These are phyloP conservation scores for Cutaneotrichosporon spelunceum DNA, from an alignment of 1,284 basidiomycete genomes.

Conservation along the genomic window DNA sequence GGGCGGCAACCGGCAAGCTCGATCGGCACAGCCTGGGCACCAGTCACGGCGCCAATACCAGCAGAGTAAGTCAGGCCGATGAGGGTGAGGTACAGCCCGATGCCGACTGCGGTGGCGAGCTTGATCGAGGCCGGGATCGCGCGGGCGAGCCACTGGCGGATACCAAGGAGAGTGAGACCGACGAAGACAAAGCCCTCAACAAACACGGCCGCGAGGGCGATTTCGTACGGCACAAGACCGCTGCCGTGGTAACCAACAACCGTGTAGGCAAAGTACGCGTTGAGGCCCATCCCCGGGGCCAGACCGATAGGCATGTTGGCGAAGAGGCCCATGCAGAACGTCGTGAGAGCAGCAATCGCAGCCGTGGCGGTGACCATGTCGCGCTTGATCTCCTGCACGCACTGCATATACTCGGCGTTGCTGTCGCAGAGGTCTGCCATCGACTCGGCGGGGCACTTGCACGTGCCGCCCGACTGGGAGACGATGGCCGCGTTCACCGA, in stretches of 20 bases:
- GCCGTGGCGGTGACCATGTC: conserved; percentile 65
- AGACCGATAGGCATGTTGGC: conserved; percentile 49
- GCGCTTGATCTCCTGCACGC: conserved; percentile 63
- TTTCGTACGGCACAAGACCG: conserved; percentile 70
- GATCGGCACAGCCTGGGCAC: conserved; percentile 67
- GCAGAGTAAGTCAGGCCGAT: conserved; percentile 57
- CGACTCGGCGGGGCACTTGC: conserved; percentile 60
- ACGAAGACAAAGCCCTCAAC: conserved; percentile 86
- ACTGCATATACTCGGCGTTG: conserved; percentile 64
- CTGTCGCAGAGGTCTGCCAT: conserved; percentile 51
- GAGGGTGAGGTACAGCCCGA: conserved; percentile 66
- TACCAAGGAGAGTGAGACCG: conserved; percentile 72
- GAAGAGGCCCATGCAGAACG: conserved; percentile 50
- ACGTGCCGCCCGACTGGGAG: conserved; percentile 72
- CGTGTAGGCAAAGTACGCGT: conserved; percentile 87
- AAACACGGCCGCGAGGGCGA: conserved; percentile 84
- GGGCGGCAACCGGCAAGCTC: conserved; percentile 73
- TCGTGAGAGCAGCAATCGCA: conserved; percentile 69
- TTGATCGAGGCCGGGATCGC: conserved; percentile 84
- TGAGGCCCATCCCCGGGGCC: conserved; percentile 69
- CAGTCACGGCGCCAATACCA: conserved; percentile 75
- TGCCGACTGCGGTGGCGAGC: conserved; percentile 78
- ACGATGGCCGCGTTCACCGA: conserved; percentile 61
- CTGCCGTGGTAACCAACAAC: conserved; percentile 72
- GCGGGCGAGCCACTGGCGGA: conserved; percentile 85